Conservation (phyloP, 2,329 filamentous ascomycete genomes). For the Penicillium sp. region DNA sequence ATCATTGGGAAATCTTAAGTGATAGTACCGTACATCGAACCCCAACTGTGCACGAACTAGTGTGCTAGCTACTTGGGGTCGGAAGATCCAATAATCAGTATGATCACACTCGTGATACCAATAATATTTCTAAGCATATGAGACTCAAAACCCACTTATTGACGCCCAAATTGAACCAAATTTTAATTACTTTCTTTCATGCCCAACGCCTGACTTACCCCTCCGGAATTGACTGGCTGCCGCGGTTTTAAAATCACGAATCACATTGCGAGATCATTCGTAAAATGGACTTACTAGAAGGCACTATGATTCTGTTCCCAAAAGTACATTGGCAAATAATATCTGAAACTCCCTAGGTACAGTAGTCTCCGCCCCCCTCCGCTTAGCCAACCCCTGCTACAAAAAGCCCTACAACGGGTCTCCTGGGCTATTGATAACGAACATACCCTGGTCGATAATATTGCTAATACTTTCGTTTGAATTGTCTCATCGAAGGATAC, state of each 20-base stretch:
- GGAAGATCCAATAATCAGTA: conserved; percentile 5
- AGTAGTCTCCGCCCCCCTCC: not conserved
- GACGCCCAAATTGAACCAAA: conserved; percentile 19
- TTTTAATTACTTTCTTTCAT: conserved; percentile 20
- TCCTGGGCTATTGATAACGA: not conserved
- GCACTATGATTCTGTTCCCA: not conserved
- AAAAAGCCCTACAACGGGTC: not conserved
- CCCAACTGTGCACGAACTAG: conserved; percentile 4
- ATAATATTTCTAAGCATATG: conserved; percentile 1
- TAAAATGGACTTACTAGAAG: not conserved
- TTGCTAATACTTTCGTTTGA: not conserved
- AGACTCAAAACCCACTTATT: conserved; percentile 12
- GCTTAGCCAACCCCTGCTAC: not conserved
- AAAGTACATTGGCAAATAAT: conserved; percentile 4
- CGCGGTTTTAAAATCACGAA: not conserved
- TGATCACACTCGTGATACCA: not conserved
- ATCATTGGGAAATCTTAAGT: not conserved
- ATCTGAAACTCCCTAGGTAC: conserved; percentile 6
- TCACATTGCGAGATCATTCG: not conserved
- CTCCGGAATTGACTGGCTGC: conserved; percentile 14
- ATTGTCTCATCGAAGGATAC: not conserved
- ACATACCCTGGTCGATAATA: not conserved
- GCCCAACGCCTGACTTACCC: conserved; percentile 23
- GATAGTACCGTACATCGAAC: not conserved
- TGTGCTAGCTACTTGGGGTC: not conserved